Evolutionary conservation across 345 rosid species (phyloP).

Genomic region (Populus euphratica): DNA sequence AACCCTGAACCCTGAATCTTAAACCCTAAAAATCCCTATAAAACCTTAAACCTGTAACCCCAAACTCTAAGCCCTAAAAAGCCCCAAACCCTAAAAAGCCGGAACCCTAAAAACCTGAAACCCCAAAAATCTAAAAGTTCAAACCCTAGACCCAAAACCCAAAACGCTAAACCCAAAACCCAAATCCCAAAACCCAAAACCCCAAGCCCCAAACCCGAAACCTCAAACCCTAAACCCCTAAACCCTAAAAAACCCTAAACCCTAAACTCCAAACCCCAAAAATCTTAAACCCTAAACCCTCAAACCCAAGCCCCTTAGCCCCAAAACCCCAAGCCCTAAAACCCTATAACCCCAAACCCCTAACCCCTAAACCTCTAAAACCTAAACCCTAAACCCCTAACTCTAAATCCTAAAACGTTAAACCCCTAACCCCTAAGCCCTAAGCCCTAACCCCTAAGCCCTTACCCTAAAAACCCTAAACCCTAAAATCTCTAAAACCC

Average conservation of each 20-base stretch:
- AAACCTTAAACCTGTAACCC: slow-evolving; percentile 18
- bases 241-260: slow-evolving; percentile 17
- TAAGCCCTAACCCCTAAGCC: too few relatives aligned
- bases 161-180: neutral
- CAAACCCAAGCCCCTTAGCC: neutral
- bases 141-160: slow-evolving; percentile 2
- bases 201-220: slow-evolving; percentile 4
- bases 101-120: slow-evolving; percentile 13
- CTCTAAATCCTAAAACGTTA: too few relatives aligned
- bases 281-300: slow-evolving; percentile 30
- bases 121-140: too few relatives aligned
- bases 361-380: neutral
- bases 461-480: too few relatives aligned
- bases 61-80: slow-evolving; percentile 14
- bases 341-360: neutral
- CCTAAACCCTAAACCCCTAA: too few relatives aligned
- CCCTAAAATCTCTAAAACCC: too few relatives aligned
- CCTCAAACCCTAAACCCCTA: slow-evolving; percentile 2
- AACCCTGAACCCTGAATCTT: slow-evolving; percentile 11
- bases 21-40: neutral
- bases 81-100: slow-evolving; percentile 16
- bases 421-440: too few relatives aligned
- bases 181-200: slow-evolving; percentile 5
- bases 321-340: neutral
- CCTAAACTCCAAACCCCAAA: slow-evolving; percentile 13